Evolutionary conservation across 345 rosid genomes (phyloP).

Genomic region (Acer campestre): DNA sequence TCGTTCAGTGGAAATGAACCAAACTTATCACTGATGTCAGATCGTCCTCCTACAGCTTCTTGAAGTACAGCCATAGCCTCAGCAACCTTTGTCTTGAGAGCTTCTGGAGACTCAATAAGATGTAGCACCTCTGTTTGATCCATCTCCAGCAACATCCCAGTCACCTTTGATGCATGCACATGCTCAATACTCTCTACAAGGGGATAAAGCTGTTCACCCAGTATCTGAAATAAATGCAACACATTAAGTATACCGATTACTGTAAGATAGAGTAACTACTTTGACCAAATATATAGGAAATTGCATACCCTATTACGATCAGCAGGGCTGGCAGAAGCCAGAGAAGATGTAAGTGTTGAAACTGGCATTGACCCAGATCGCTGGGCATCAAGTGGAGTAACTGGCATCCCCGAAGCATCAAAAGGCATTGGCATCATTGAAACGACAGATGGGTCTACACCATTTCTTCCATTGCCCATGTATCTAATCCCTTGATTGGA

Average conservation of each 20-base stretch:
- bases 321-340: constrained; percentile 54
- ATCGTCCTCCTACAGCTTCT: constrained; percentile 28
- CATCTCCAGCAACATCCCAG: constrained; percentile 85
- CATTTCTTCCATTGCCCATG: constrained; percentile 42
- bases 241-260: background rate
- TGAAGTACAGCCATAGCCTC: constrained; percentile 71
- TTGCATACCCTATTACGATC: constrained; percentile 35
- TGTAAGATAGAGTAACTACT: background rate
- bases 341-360: constrained; percentile 56
- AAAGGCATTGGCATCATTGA: constrained; percentile 42
- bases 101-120: constrained; percentile 74
- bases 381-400: constrained; percentile 28
- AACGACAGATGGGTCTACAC: constrained; percentile 40
- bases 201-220: constrained; percentile 78
- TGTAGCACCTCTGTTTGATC: constrained; percentile 69
- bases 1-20: constrained; percentile 31
- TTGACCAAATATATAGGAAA: background rate
- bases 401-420: constrained; percentile 47
- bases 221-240: constrained; percentile 41
- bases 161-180: constrained; percentile 59
- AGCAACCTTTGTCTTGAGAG: constrained; percentile 61
- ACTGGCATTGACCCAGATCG: constrained; percentile 31
- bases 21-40: constrained; percentile 41
- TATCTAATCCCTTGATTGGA: constrained; percentile 46
- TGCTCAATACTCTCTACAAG: constrained; percentile 62